Base-by-base conservation (phyloP, 225 moss, liverwort and hornwort species). In the Physcomitrium patens region DNA sequence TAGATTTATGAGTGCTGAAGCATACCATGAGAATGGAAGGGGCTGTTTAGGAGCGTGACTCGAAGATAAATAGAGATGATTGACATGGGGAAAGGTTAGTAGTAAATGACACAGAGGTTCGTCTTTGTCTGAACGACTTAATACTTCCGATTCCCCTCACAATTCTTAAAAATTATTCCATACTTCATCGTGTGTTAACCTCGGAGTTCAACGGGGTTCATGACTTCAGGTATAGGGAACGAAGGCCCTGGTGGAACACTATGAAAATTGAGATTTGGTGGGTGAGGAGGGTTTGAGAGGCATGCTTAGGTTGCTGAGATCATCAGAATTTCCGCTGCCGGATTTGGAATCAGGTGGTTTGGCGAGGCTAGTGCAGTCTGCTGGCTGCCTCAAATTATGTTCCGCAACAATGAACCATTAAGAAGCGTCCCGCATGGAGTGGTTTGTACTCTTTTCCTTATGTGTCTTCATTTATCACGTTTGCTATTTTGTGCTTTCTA, bases 351-450 rank as follows among this genome's bases (percentile, higher is more conserved):
- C 41, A 63, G 76, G 73, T 75, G 82, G 85, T 84, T 78, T 81
- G 59, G 85, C 72, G 75, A 52, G 79, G 79, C 82, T 75, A 72
- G 77, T 75, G 83, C 80, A 78, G 85, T 83, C 83, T 74, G 83
- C 83, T 82, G 88, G 85, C 82, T 88, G 75, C 85, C 85, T 82
- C 83, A 83, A 80, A 86, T 89, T 89, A 89, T 89, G 88, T 86
- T 83, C 83, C 88, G 80, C 80, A 85, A 81, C 79, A 89, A 85
- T 79, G 83, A 79, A 78, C 60, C 60, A 41, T 64, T 83, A 86
- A 83, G 80, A 85, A 83, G 83, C 52, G 70, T 85, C 65, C 78
- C 76, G 47, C 83, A 86, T 83, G 85, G 79, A 81, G 78, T 64
- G 85, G 88, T 89, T 23, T 20, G 80, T 89, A 16, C 45, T 45